These are phyloP conservation scores for Comarum palustre DNA, from an alignment of 306 rosid genomes.

Conservation along the genomic window DNA sequence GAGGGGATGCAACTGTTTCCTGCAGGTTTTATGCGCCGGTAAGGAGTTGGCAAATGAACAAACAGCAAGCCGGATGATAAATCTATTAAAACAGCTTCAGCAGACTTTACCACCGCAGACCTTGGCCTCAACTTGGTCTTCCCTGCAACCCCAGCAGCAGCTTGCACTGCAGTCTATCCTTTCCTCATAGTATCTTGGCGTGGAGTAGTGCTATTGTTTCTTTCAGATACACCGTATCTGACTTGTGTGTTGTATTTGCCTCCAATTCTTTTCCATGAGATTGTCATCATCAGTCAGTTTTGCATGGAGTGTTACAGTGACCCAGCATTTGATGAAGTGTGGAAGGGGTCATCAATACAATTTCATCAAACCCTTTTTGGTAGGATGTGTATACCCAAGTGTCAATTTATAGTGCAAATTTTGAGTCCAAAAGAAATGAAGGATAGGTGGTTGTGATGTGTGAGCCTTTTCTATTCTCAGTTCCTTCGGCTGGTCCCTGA, in stretches of 20 bases:
- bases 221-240: constrained; percentile 31
- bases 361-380: constrained; percentile 39
- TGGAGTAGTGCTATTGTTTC: constrained; percentile 34
- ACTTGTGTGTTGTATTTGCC: constrained; percentile 35
- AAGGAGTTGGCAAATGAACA: constrained; percentile 93
- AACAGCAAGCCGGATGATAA: constrained; percentile 76
- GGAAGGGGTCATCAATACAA: constrained; percentile 36
- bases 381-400: constrained; percentile 67
- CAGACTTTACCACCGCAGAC: constrained; percentile 84
- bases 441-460: constrained; percentile 39
- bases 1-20: constrained; percentile 15
- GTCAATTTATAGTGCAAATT: constrained; percentile 44
- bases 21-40: constrained; percentile 84
- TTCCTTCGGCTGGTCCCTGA: constrained; percentile 36
- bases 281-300: constrained; percentile 43
- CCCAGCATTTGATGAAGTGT: constrained; percentile 47
- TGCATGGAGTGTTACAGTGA: constrained; percentile 49
- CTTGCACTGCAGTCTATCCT: constrained; percentile 88
- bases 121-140: constrained; percentile 94
- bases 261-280: background rate
- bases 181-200: constrained; percentile 51
- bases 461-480: constrained; percentile 32
- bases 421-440: constrained; percentile 35
- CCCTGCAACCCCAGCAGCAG: constrained; percentile 96
- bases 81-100: constrained; percentile 84